Evolutionary conservation across 2,329 filamentous ascomycete genomes (phyloP), one percentile per base, ranked within the genome.

Genomic region (Aspergillus sp.): DNA sequence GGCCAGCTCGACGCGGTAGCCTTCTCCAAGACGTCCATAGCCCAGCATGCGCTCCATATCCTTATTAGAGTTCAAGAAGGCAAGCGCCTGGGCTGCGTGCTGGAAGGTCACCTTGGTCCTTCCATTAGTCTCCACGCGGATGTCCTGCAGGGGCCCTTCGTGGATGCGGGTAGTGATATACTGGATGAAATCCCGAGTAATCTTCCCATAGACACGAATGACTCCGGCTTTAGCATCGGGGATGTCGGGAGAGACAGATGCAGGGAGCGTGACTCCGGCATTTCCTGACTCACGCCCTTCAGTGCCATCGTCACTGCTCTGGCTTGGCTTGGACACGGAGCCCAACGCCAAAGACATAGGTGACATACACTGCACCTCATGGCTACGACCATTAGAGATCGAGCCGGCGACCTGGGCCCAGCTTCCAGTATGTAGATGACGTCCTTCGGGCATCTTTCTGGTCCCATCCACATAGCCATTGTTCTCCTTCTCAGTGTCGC

Each of bases 121-220:
- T 50, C 63, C 65, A 48, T 71, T 67, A 36, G 66, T 66, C 27
- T 74, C 69, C 32, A 75, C 69, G 8, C 70, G 69, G 50, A 79
- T 71, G n/a, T 75, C 74, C 54, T 73, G 73, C 47, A 80, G 64
- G 2, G 77, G 71, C 13, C 77, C 77, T 58, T 77, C 73, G 56
- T 69, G 70, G 60, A 80, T 77, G 38, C 71, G 69, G 23, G 70
- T 68, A 11, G 77, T 76, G 44, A 77, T 64, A 54, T 64, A 70
- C 25, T 68, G 68, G 41, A 74, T 62, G 19, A 71, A 64, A 10
- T 66, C 66, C 30, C 65, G 70, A 55, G 56, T 54, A 11, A 72
- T 60, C 8, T 56, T 65, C 38, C 70, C 70, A 32, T 68, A 59
- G 21, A 73, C 51, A 44, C 65, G 64, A 36, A 76, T 58, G 11